These are phyloP conservation scores for Cicer judaicum DNA, from an alignment of 306 rosid genomes.

Conservation along the genomic window DNA sequence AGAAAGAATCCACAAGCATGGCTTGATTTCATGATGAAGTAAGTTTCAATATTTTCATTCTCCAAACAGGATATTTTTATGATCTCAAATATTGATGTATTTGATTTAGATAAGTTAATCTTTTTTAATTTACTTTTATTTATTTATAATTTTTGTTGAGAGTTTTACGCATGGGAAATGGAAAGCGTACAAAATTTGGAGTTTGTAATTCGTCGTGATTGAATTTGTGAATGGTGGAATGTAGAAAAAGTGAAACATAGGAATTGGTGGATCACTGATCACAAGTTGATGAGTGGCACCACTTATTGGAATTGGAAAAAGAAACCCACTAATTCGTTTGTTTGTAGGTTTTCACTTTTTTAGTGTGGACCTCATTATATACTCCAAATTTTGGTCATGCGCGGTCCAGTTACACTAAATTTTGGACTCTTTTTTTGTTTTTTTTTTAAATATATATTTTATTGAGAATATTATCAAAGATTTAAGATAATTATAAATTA, in stretches of 20 bases:
- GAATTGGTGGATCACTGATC: background rate
- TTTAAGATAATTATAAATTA: too few species aligned
- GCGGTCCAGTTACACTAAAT: background rate
- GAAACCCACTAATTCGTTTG: conserved; percentile 6
- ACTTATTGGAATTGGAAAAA: background rate
- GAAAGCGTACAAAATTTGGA: background rate
- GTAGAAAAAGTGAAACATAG: background rate
- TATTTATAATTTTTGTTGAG: background rate
- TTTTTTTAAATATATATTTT: background rate
- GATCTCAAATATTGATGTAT: too few species aligned
- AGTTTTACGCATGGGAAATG: background rate
- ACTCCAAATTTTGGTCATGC: background rate
- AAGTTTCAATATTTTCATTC: conserved; percentile 24
- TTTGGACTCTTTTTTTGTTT: background rate
- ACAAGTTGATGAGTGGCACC: background rate
- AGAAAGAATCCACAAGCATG: conserved; percentile 85
- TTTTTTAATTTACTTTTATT: too few species aligned
- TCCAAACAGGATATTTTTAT: too few species aligned
- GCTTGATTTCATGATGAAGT: conserved; percentile 99
- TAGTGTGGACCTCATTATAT: background rate
- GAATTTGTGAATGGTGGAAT: background rate
- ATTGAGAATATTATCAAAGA: too few species aligned
- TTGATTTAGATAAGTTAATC: too few species aligned
- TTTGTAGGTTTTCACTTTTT: background rate
- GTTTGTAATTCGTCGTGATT: background rate